These are phyloP conservation scores for Nemophila menziesii DNA, from an alignment of 257 asterid genomes.

Conservation along the genomic window DNA sequence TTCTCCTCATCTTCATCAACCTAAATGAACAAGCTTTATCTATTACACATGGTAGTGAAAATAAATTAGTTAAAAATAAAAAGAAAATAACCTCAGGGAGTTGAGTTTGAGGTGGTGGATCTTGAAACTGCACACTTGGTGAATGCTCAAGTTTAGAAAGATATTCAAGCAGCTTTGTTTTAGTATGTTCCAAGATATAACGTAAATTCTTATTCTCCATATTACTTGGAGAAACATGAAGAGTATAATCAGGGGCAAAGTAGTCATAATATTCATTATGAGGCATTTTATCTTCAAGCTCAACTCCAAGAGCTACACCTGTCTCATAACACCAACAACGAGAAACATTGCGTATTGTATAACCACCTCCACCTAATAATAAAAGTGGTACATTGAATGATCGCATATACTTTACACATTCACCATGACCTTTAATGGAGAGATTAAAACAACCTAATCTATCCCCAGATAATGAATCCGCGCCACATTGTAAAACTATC, in stretches of 20 bases:
- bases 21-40: conserved; percentile 6
- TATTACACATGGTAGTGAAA: no score
- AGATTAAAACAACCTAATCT: conserved; percentile 5
- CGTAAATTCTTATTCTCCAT: conserved; percentile 34
- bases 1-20: conserved; percentile 36
- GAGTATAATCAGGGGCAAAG: conserved; percentile 30
- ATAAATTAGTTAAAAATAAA: no score
- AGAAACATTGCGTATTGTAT: conserved; percentile 4
- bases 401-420: conserved; percentile 5
- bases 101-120: conserved; percentile 47
- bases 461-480: conserved; percentile 3
- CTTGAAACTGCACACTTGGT: conserved; percentile 37
- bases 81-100: conserved; percentile 28
- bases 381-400: conserved; percentile 5
- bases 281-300: conserved; percentile 27
- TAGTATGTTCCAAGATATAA: conserved; percentile 19
- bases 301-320: conserved; percentile 32
- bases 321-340: conserved; percentile 15
- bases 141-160: conserved; percentile 35
- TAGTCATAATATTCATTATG: conserved; percentile 28
- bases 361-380: conserved; percentile 6
- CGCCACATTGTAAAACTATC: conserved; percentile 4
- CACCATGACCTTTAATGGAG: conserved; percentile 3
- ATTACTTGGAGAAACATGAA: conserved; percentile 28
- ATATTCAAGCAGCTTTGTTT: conserved; percentile 25